Evolutionary conservation across 2,329 filamentous ascomycete genomes (phyloP).

Genomic region (Colletotrichum filicis): DNA sequence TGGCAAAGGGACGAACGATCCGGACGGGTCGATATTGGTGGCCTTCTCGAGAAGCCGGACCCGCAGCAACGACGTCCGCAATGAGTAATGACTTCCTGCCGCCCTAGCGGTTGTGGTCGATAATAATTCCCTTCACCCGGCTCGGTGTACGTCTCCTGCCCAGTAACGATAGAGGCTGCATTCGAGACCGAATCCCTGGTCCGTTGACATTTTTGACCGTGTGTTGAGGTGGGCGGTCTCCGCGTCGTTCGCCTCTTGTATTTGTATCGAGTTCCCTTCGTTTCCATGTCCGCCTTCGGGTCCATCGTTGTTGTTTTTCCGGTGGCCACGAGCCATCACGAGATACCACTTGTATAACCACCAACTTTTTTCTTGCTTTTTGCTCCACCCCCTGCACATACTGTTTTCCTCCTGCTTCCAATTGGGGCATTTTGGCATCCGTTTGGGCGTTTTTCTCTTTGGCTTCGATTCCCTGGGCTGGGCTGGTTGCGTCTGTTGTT

Average conservation of each 20-base stretch:
- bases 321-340: conserved; percentile 29
- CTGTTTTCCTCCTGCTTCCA: not conserved
- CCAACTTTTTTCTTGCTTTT: not conserved
- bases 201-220: conserved; percentile 12
- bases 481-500: conserved; percentile 11
- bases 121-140: conserved; percentile 27
- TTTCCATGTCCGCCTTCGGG: conserved; percentile 10
- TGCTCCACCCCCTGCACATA: conserved; percentile 20
- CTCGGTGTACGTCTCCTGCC: conserved; percentile 15
- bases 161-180: conserved; percentile 12
- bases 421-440: conserved; percentile 19
- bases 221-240: not conserved
- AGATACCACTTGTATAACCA: conserved; percentile 38
- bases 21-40: conserved; percentile 69
- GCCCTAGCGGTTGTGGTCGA: conserved; percentile 29
- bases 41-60: conserved; percentile 69
- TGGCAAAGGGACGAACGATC: conserved; percentile 59
- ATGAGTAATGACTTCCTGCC: conserved; percentile 36
- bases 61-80: conserved; percentile 42
- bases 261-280: conserved; percentile 13
- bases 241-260: conserved; percentile 17
- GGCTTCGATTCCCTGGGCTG: not conserved
- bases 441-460: conserved; percentile 17
- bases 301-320: conserved; percentile 20
- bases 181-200: conserved; percentile 6